A percentile compares a stretch with the other conserved stretches of the same genome.
Conservation (phyloP, 1,284 basidiomycete species). For the Cystobasidium sp. region DNA sequence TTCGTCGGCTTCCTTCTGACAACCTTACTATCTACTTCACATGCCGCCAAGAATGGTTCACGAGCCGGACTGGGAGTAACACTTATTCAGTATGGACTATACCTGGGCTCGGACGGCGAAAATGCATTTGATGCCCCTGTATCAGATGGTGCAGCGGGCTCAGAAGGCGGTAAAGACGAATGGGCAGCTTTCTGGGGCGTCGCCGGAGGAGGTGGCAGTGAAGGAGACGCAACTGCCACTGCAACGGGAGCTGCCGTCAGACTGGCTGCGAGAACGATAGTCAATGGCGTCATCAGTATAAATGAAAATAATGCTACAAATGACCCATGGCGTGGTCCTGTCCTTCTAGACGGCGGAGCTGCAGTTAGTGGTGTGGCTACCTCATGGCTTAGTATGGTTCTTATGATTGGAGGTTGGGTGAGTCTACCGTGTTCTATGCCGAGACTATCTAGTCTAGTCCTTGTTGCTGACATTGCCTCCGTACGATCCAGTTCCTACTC, state of each 20-base stretch:
- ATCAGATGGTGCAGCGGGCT: slow-evolving; percentile 3
- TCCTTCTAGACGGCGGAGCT: slow-evolving; percentile 22
- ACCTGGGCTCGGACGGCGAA: slow-evolving; percentile 21
- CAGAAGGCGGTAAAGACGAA: slow-evolving; percentile 30
- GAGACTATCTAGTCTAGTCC: neutral
- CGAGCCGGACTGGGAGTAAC: slow-evolving; percentile 93
- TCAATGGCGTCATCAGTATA: slow-evolving; percentile 10
- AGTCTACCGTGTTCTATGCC: neutral
- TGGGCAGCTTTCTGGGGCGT: slow-evolving; percentile 41
- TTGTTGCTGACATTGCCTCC: neutral
- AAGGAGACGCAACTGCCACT: neutral
- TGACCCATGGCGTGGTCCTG: slow-evolving; percentile 13
- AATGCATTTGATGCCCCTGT: neutral
- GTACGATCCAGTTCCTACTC: slow-evolving; percentile 37
- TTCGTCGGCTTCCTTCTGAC: slow-evolving; percentile 86
- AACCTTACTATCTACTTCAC: slow-evolving; percentile 82
- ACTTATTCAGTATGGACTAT: slow-evolving; percentile 69
- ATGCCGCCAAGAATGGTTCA: slow-evolving; percentile 91
- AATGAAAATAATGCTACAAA: slow-evolving; percentile 6
- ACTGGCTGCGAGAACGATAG: slow-evolving; percentile 7
- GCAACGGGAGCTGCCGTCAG: slow-evolving; percentile 8
- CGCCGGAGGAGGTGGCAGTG: slow-evolving; percentile 1
- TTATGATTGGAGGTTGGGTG: slow-evolving; percentile 44
- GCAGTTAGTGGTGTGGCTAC: slow-evolving; percentile 34
- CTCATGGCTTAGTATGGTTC: slow-evolving; percentile 39